Percentiles rank a stretch among this genome's conserved stretches.
phyloP scores from a whole-genome alignment of 495 filamentous ascomycete genomes.

The Tricharina praecox region DNA sequence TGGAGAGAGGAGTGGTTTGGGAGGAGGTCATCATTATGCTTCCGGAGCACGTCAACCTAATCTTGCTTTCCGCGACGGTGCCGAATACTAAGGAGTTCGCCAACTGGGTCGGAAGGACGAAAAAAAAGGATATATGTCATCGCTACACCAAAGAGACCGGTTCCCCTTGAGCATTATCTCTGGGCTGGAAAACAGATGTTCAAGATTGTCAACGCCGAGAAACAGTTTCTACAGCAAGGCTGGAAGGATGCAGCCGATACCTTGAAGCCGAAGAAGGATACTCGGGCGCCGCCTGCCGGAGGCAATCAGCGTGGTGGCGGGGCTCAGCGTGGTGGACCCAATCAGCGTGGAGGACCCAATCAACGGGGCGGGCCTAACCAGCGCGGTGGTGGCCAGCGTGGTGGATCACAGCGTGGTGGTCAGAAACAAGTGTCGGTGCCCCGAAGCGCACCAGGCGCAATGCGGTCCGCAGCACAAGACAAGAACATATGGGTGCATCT shows the following conservation, averaged over 20 bases:
- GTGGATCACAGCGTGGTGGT: slow-evolving; percentile 20
- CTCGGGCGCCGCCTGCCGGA: slow-evolving; percentile 39
- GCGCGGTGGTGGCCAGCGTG: slow-evolving; percentile 34
- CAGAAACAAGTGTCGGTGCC: slow-evolving; percentile 29
- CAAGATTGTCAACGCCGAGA: slow-evolving; percentile 87
- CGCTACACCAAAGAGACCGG: slow-evolving; percentile 84
- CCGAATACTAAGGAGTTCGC: slow-evolving; percentile 96
- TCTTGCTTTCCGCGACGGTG: slow-evolving; percentile 87
- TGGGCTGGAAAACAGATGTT: slow-evolving; percentile 84
- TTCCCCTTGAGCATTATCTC: slow-evolving; percentile 87
- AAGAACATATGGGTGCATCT: slow-evolving; percentile 94
- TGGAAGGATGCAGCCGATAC: slow-evolving; percentile 88
- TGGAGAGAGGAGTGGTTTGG: slow-evolving; percentile 95
- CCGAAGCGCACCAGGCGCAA: slow-evolving; percentile 56
- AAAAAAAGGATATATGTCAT: slow-evolving; percentile 99
- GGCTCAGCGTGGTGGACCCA: slow-evolving; percentile 29
- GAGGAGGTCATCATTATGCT: slow-evolving; percentile 99
- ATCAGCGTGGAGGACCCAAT: slow-evolving; percentile 35
- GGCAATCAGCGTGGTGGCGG: slow-evolving; percentile 37
- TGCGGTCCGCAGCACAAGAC: slow-evolving; percentile 74
- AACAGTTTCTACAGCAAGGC: slow-evolving; percentile 57
- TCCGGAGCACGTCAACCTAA: slow-evolving; percentile 87
- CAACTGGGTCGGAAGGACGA: slow-evolving; percentile 94
- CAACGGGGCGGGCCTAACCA: slow-evolving; percentile 31
- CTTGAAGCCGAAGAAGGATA: slow-evolving; percentile 66